Percentiles rank a stretch among this genome's conserved stretches.
These are phyloP conservation scores for Colletotrichum tamarilloi DNA, from an alignment of 2,329 filamentous ascomycete species.

Conservation along the genomic window DNA sequence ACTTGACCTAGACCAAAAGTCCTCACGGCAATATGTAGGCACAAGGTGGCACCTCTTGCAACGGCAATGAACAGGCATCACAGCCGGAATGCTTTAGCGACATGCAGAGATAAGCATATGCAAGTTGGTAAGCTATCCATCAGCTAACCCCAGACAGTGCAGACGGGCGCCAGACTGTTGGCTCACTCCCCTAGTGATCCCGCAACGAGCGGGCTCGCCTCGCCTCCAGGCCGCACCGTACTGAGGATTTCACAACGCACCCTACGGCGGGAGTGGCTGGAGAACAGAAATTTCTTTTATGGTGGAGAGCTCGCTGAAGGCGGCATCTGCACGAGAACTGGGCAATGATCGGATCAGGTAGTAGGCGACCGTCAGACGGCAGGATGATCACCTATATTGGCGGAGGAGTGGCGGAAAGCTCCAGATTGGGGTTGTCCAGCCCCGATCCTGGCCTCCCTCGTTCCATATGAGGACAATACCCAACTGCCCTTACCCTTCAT, in stretches of 20 bases:
- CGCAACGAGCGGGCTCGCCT: neutral
- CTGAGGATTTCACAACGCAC: neutral
- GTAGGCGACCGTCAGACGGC: neutral
- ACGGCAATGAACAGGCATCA: neutral
- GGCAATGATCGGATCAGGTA: neutral
- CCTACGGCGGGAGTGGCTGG: neutral
- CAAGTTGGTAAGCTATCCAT: neutral
- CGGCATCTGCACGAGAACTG: neutral
- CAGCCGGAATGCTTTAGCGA: neutral
- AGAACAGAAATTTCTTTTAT: neutral
- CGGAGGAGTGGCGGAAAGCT: neutral
- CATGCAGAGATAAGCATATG: conserved; percentile 1
- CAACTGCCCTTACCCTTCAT: neutral
- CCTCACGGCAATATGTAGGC: neutral
- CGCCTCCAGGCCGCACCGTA: neutral
- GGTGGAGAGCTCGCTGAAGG: neutral
- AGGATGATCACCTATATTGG: neutral
- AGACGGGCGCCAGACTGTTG: neutral
- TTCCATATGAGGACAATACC: neutral
- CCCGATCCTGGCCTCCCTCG: neutral
- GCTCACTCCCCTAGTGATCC: neutral
- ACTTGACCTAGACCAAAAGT: neutral
- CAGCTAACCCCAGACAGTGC: neutral
- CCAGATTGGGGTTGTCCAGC: neutral
- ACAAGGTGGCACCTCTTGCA: neutral